A percentile compares a stretch with the other conserved stretches of the same genome.
Conservation (phyloP, 1,139 yeast species). For the Scheffersomyces lignicola region DNA sequence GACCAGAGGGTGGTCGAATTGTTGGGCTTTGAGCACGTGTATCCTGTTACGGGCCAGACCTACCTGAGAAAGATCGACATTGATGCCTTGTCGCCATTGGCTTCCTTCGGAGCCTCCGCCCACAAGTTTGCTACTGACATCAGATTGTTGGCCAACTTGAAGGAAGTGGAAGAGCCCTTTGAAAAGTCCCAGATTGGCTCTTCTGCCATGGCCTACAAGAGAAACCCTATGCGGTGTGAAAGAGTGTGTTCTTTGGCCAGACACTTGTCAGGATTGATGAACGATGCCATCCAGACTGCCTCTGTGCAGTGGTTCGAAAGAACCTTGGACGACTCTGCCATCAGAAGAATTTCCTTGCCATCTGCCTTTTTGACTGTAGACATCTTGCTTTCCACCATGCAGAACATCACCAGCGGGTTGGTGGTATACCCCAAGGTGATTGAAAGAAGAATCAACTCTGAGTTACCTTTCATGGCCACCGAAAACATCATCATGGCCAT, state of each 20-base stretch:
- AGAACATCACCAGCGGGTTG: constrained; percentile 89
- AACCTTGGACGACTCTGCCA: constrained; percentile 97
- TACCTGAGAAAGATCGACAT: constrained; percentile 97
- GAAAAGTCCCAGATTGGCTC: constrained; percentile 98
- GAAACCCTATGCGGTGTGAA: constrained; percentile 99
- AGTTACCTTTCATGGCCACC: constrained; percentile 99
- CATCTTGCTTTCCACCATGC: constrained; percentile 83
- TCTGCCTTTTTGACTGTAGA: constrained; percentile 97
- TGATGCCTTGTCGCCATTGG: constrained; percentile 88
- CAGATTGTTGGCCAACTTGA: constrained; percentile 91
- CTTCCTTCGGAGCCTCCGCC: constrained; percentile 94
- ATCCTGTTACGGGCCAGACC: constrained; percentile 98
- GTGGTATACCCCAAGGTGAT: constrained; percentile 98
- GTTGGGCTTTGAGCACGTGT: constrained; percentile 89
- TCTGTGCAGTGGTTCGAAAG: constrained; percentile 99
- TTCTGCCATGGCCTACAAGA: constrained; percentile 98
- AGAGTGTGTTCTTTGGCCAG: constrained; percentile 97
- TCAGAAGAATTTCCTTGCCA: constrained; percentile 95
- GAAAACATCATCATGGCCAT: constrained; percentile 99
- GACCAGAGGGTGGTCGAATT: constrained; percentile 92
- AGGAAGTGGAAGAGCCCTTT: constrained; percentile 97
- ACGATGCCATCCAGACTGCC: constrained; percentile 93
- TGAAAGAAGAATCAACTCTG: constrained; percentile 91
- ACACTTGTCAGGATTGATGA: constrained; percentile 88
- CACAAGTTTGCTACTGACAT: constrained; percentile 98